Conservation (phyloP, 2,329 filamentous ascomycete species). For the Colletotrichum lupini region DNA sequence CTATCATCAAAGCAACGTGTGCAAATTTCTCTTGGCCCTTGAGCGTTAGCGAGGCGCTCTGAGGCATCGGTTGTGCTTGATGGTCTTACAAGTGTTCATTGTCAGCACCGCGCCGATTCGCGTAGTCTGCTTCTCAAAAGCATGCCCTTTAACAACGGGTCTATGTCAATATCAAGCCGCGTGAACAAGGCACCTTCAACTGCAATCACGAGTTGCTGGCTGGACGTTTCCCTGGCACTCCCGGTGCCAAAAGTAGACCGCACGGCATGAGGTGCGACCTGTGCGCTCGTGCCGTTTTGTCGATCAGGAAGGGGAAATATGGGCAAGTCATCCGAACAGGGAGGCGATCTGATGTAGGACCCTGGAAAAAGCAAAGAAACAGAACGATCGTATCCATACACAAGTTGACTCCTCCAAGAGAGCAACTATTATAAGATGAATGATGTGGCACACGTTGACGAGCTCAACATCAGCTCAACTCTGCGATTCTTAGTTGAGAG, state of each 20-base stretch:
- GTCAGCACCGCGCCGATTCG: too few relatives aligned
- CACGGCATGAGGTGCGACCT: not conserved
- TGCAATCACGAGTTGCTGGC: not conserved
- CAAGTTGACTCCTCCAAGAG: too few relatives aligned
- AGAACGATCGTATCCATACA: not conserved
- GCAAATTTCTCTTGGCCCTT: too few relatives aligned
- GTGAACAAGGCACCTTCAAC: not conserved
- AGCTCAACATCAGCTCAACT: not conserved
- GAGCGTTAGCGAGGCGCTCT: too few relatives aligned
- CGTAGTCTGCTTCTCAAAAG: too few relatives aligned
- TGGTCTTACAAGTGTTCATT: too few relatives aligned
- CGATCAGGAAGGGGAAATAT: constrained; percentile 9
- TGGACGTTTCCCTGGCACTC: not conserved
- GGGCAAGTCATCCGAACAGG: constrained; percentile 3
- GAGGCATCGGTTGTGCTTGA: too few relatives aligned
- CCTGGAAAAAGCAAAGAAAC: not conserved
- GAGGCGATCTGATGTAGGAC: not conserved
- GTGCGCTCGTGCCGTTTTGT: not conserved
- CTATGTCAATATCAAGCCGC: too few relatives aligned
- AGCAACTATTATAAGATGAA: not conserved
- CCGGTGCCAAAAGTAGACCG: not conserved
- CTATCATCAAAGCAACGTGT: too few relatives aligned
- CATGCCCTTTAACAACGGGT: too few relatives aligned
- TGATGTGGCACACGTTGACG: not conserved
- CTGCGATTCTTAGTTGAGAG: not conserved